phyloP scores from a whole-genome alignment of 1,284 basidiomycete species.

The Coniferiporia weirii region DNA sequence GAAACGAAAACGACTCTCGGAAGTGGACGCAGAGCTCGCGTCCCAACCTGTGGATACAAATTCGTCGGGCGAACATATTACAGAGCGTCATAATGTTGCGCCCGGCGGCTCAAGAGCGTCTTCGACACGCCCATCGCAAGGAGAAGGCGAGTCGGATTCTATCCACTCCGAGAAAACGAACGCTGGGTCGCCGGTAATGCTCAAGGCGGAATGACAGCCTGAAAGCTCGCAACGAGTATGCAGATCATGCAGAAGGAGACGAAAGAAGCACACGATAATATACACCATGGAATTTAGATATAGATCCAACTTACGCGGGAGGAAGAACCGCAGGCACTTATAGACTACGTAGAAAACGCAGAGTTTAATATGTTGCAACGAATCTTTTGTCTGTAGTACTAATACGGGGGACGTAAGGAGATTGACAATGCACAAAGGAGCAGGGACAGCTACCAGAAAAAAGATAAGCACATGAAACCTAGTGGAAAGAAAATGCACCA shows the following conservation, averaged over 20 bases:
- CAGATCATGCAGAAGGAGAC: too few relatives aligned
- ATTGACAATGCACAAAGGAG: not conserved
- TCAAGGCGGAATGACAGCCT: not conserved
- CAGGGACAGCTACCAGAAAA: not conserved
- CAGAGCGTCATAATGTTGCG: not conserved
- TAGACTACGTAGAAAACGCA: not conserved
- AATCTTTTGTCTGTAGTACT: not conserved
- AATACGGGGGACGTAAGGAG: not conserved
- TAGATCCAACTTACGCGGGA: too few relatives aligned
- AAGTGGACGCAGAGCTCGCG: not conserved
- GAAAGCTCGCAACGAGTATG: not conserved
- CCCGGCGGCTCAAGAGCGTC: not conserved
- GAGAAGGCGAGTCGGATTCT: not conserved
- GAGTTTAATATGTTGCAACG: not conserved
- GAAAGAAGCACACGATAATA: too few relatives aligned
- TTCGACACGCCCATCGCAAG: not conserved
- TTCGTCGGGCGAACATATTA: conserved; percentile 19
- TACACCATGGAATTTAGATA: too few relatives aligned
- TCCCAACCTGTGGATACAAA: not conserved
- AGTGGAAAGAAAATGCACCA: not conserved
- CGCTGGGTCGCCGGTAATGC: not conserved
- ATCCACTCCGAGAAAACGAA: not conserved
- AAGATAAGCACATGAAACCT: not conserved
- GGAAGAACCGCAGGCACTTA: too few relatives aligned
- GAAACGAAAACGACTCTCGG: conserved; percentile 23